phyloP scores from a whole-genome alignment of 2,329 filamentous ascomycete species.

The Zarea fungicola region DNA sequence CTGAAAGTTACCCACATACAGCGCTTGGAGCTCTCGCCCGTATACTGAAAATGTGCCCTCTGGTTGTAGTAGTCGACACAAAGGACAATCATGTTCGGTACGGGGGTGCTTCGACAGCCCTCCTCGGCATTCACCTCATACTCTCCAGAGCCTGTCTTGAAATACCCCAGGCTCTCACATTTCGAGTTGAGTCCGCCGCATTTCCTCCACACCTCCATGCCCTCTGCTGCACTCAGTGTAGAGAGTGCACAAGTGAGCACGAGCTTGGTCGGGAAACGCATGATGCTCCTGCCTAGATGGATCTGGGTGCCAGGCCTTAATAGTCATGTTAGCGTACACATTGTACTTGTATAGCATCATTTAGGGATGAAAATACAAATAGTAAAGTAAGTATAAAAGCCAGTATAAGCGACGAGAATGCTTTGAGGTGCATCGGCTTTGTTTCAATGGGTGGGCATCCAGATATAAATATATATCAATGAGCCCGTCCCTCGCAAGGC shows the following conservation, averaged over 20 bases:
- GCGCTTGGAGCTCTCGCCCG: constrained; percentile 12
- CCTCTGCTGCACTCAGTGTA: not conserved
- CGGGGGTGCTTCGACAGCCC: constrained; percentile 13
- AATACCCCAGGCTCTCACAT: constrained; percentile 5
- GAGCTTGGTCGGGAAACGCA: no score
- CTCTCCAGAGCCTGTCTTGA: constrained; percentile 23
- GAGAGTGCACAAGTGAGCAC: not conserved
- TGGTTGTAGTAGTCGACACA: constrained; percentile 11
- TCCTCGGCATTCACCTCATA: constrained; percentile 11
- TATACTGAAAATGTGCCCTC: constrained; percentile 12
- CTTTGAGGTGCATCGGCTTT: no score
- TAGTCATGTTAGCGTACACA: no score
- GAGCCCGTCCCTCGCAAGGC: no score
- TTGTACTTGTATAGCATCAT: no score
- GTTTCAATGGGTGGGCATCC: no score
- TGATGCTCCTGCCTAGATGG: no score
- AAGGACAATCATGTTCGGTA: constrained; percentile 12
- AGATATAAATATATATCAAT: no score
- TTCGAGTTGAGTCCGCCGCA: not conserved
- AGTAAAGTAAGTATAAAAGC: no score
- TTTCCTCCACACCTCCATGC: not conserved
- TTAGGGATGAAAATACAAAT: no score
- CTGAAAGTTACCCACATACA: constrained; percentile 1
- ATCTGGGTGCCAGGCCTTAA: no score
- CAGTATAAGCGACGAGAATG: no score